These are phyloP conservation scores for Auricularia heimuer DNA, from an alignment of 768 basidiomycete species.

Conservation along the genomic window DNA sequence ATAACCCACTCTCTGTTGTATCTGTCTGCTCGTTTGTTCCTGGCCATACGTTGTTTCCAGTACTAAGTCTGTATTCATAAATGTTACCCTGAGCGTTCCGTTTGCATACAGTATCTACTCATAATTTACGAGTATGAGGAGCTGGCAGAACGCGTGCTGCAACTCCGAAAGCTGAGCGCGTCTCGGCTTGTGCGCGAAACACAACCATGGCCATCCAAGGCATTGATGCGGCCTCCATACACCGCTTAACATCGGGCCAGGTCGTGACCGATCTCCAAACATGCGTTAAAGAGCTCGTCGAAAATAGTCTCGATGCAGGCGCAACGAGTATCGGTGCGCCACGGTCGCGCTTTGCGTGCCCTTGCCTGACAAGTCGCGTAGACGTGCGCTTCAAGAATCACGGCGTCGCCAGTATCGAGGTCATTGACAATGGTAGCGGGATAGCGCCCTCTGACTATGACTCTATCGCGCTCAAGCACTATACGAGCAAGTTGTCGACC, in stretches of 20 bases:
- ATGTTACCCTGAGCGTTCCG: no score
- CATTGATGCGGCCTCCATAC: constrained; percentile 71
- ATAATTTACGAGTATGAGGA: neutral
- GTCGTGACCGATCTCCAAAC: constrained; percentile 90
- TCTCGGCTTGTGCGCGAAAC: neutral
- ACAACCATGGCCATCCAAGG: constrained; percentile 29
- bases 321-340: constrained; percentile 73
- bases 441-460: constrained; percentile 71
- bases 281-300: constrained; percentile 91
- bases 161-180: neutral
- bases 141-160: neutral
- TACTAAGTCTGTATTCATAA: neutral
- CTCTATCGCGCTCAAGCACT: constrained; percentile 81
- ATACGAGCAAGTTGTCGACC: constrained; percentile 82
- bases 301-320: constrained; percentile 91
- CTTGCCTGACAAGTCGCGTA: constrained; percentile 20
- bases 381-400: constrained; percentile 87
- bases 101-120: no score
- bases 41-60: no score
- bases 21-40: neutral
- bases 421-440: constrained; percentile 87
- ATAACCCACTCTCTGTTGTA: neutral
- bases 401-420: constrained; percentile 74
- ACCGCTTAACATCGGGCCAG: constrained; percentile 88
- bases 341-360: neutral